A percentile compares a stretch with the other conserved stretches of the same genome.
Evolutionary conservation across 331 rosid species (phyloP).

Genomic region (Malus hybrid): DNA sequence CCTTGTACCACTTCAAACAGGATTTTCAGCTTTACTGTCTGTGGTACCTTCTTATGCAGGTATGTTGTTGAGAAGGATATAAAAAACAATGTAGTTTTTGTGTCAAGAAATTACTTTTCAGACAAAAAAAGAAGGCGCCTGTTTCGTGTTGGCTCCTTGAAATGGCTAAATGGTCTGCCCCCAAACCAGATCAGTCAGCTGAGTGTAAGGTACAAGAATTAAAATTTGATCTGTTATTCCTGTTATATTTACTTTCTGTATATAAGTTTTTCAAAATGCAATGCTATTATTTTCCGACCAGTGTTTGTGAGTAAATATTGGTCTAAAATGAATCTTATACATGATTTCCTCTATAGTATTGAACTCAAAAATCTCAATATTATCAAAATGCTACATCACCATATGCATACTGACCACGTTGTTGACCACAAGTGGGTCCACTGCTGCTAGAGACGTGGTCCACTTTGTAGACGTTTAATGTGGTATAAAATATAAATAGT

Average conservation of each 20-base stretch:
- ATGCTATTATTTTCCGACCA: neutral
- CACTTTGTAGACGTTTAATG: too few relatives aligned
- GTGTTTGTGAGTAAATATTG: neutral
- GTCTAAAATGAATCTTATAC: neutral
- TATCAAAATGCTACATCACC: neutral
- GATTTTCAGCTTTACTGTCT: neutral
- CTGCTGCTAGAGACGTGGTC: neutral
- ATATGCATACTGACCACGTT: too few relatives aligned
- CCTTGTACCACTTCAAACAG: neutral
- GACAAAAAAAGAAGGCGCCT: slow-evolving; percentile 73
- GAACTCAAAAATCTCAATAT: neutral
- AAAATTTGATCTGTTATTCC: too few relatives aligned
- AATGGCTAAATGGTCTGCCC: slow-evolving; percentile 63
- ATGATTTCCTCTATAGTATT: neutral
- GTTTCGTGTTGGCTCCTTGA: slow-evolving; percentile 77
- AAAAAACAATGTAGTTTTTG: slow-evolving; percentile 76
- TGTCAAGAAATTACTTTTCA: slow-evolving; percentile 88
- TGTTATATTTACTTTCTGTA: neutral
- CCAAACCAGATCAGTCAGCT: slow-evolving; percentile 48
- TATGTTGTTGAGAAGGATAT: slow-evolving; percentile 90
- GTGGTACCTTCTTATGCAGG: slow-evolving; percentile 39
- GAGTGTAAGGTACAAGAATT: slow-evolving; percentile 65
- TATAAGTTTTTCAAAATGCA: neutral
- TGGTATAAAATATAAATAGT: too few relatives aligned
- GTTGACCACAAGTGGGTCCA: neutral